phyloP scores from a whole-genome alignment of 768 basidiomycete genomes.

The Hygrocybe punicea region DNA sequence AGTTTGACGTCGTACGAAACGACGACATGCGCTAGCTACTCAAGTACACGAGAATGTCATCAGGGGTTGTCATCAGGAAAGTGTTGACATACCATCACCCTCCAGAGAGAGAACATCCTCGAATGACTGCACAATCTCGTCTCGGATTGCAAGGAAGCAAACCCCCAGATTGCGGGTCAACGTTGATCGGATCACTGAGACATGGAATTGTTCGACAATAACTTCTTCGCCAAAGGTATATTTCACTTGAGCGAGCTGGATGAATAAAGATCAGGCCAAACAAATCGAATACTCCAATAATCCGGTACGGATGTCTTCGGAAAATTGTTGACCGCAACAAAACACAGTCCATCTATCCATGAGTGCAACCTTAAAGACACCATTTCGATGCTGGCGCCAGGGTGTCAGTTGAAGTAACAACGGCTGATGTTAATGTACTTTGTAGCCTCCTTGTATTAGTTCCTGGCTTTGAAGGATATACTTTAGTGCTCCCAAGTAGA shows the following conservation, averaged over 20 bases:
- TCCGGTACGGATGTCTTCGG: slow-evolving; percentile 35
- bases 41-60: background rate
- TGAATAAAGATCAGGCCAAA: background rate
- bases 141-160: slow-evolving; percentile 37
- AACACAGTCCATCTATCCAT: slow-evolving; percentile 32
- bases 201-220: slow-evolving; percentile 35
- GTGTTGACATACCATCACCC: slow-evolving; percentile 21
- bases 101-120: slow-evolving; percentile 34
- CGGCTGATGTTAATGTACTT: slow-evolving; percentile 9
- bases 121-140: slow-evolving; percentile 47
- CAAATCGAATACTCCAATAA: background rate
- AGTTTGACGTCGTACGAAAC: background rate
- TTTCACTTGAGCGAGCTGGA: slow-evolving; percentile 28
- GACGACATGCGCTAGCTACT: background rate
- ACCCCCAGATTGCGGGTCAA: slow-evolving; percentile 36
- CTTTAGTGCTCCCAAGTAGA: slow-evolving; percentile 16
- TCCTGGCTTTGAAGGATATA: slow-evolving; percentile 10
- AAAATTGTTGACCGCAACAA: slow-evolving; percentile 21
- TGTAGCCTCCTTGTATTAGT: slow-evolving; percentile 20
- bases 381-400: background rate
- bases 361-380: slow-evolving; percentile 26
- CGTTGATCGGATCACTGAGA: slow-evolving; percentile 32
- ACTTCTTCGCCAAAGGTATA: slow-evolving; percentile 35
- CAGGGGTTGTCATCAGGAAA: background rate
- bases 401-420: background rate